Evolutionary conservation across 2,329 filamentous ascomycete species (phyloP), one percentile per base, ranked within the genome.

Genomic region (Cytospora piceae): DNA sequence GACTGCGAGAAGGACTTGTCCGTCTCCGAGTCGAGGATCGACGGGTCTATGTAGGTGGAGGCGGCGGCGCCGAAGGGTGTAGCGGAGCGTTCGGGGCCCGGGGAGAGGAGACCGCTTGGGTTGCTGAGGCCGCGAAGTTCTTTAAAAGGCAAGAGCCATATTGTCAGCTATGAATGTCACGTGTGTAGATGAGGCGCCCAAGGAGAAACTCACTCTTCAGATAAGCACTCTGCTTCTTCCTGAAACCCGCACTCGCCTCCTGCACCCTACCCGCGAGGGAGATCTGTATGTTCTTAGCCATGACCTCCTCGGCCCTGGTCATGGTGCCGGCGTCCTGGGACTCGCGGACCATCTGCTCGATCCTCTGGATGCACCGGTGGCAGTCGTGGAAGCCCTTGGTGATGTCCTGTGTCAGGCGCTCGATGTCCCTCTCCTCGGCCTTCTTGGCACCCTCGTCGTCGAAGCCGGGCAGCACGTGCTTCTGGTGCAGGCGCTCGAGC

Each of bases 151-250:
- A 60, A 6, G 20, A 39, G 63, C 37, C 22, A 68, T 77, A 60
- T 76, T 71, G 59, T 56, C 54, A 20, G 22, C 20, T n/a, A 52
- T 15, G 37, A 24, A 17, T 29, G 27, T 29, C 27, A 3, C 27
- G 27, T 29, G 5, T 29, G 27, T 1, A 14, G 22, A 24, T 34
- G 29, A 15, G 17, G 31, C 4, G 17, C 8, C 32, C n/a, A 37
- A 15, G 14, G 8, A 22, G 37, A 17, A 8, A 15, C 27, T 24
- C 4, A 96, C 93, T 97, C 79, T 96, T 97, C 61, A 99, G 79
- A 78, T 99, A 99, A 60, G 90, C 90, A 75, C 94, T 94, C 81
- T 99, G 95, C 81, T 97, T 98, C 84, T 98, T 99, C 73, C 95
- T 87, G 76, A 99, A 99, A 69, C 86, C 85, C 34, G 95, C 91